Evolutionary conservation across 202 grass and related monocot genomes (phyloP).

Genomic region (Panicum virgatum): DNA sequence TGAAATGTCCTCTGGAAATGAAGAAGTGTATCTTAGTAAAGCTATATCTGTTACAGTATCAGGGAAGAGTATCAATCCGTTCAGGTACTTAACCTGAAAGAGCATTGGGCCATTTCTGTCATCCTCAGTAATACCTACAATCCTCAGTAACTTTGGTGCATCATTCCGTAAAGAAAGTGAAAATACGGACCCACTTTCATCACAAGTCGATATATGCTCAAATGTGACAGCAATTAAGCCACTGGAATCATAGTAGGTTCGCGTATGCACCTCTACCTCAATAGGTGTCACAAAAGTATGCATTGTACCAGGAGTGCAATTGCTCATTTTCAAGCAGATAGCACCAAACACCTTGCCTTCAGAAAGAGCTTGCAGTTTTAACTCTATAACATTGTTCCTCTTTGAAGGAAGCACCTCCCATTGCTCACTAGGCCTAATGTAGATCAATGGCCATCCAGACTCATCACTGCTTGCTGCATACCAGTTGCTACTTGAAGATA

Average conservation of each 20-base stretch:
- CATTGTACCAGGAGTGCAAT: slow-evolving; percentile 41
- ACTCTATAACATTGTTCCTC: slow-evolving; percentile 53
- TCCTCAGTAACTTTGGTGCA: slow-evolving; percentile 48
- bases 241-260: slow-evolving; percentile 54
- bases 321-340: slow-evolving; percentile 79
- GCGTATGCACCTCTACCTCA: slow-evolving; percentile 69
- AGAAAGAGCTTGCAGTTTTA: slow-evolving; percentile 63
- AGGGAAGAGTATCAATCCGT: slow-evolving; percentile 79
- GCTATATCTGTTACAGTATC: slow-evolving; percentile 65
- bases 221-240: slow-evolving; percentile 61
- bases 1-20: slow-evolving; percentile 43
- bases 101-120: slow-evolving; percentile 46
- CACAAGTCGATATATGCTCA: slow-evolving; percentile 55
- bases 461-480: slow-evolving; percentile 51
- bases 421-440: slow-evolving; percentile 69
- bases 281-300: slow-evolving; percentile 72
- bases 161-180: slow-evolving; percentile 82
- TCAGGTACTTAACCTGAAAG: slow-evolving; percentile 73
- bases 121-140: slow-evolving; percentile 65
- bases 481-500: slow-evolving; percentile 59
- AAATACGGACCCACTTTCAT: slow-evolving; percentile 56
- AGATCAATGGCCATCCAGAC: slow-evolving; percentile 50
- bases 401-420: slow-evolving; percentile 73
- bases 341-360: slow-evolving; percentile 81
- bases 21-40: slow-evolving; percentile 54